Evolutionary conservation across 2,329 filamentous ascomycete species (phyloP).

Genomic region (Pseudocercospora pini-densiflorae): DNA sequence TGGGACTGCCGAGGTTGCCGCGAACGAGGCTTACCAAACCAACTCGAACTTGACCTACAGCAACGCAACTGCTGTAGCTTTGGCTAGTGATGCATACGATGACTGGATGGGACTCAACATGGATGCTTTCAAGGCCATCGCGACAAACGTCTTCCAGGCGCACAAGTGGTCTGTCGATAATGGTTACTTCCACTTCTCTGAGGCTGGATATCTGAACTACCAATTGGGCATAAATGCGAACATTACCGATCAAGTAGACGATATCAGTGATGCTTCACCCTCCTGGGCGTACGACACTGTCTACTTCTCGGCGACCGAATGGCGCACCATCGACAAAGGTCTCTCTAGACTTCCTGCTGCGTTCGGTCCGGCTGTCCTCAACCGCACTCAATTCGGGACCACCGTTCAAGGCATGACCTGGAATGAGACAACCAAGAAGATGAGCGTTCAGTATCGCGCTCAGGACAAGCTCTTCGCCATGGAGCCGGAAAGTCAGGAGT

Average conservation of each 20-base stretch:
- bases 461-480: conserved; percentile 50
- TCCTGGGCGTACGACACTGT: conserved; percentile 59
- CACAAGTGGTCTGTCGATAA: conserved; percentile 59
- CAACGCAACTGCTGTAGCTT: conserved; percentile 43
- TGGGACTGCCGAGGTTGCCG: conserved; percentile 53
- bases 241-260: conserved; percentile 59
- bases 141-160: conserved; percentile 55
- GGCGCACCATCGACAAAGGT: conserved; percentile 68
- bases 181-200: conserved; percentile 67
- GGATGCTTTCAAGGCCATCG: conserved; percentile 41
- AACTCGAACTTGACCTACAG: conserved; percentile 35
- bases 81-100: conserved; percentile 47
- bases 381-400: conserved; percentile 60
- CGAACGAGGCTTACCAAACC: conserved; percentile 42
- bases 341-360: conserved; percentile 63
- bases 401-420: conserved; percentile 63
- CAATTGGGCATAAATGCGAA: conserved; percentile 59
- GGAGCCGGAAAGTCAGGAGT: conserved; percentile 54
- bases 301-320: conserved; percentile 64
- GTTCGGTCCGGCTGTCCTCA: conserved; percentile 65
- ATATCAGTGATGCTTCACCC: conserved; percentile 53
- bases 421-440: conserved; percentile 55
- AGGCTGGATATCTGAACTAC: conserved; percentile 66
- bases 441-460: conserved; percentile 63
- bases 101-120: conserved; percentile 41